These are phyloP conservation scores for Phytophthora uliginosa DNA, from an alignment of 352 stramenopile genomes.

Conservation along the genomic window DNA sequence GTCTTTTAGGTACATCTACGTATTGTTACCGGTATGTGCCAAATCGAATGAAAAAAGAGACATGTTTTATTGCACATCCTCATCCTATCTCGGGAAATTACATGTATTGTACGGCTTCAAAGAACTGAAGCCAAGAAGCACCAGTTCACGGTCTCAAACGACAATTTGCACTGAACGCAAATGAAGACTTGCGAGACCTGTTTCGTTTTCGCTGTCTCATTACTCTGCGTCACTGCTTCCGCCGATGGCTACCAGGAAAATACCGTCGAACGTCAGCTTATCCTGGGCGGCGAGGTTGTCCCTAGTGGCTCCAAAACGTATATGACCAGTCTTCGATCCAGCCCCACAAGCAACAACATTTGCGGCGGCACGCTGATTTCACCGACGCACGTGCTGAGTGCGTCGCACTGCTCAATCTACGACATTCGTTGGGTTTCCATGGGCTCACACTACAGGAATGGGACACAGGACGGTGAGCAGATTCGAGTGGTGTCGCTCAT, in stretches of 20 bases:
- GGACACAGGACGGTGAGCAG: slow-evolving; percentile 20
- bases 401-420: slow-evolving; percentile 8
- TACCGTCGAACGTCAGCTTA: slow-evolving; percentile 8
- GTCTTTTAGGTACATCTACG: too few species aligned
- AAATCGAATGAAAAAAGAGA: too few species aligned
- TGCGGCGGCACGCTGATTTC: slow-evolving; percentile 15
- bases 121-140: not conserved
- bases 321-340: slow-evolving; percentile 20
- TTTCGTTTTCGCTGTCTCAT: not conserved
- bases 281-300: slow-evolving; percentile 44
- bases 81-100: not conserved
- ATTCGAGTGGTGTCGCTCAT: slow-evolving; percentile 12
- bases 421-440: slow-evolving; percentile 12
- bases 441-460: slow-evolving; percentile 14
- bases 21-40: too few species aligned
- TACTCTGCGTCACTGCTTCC: not conserved
- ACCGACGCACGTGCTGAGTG: slow-evolving; percentile 17
- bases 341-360: not conserved
- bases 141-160: not conserved
- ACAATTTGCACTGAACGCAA: not conserved
- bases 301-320: slow-evolving; percentile 43
- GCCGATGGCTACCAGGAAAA: not conserved
- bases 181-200: not conserved
- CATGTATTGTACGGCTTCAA: not conserved
- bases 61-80: not conserved